Conservation (phyloP, 2,329 filamentous ascomycete genomes). For the Zalaria sp. region DNA sequence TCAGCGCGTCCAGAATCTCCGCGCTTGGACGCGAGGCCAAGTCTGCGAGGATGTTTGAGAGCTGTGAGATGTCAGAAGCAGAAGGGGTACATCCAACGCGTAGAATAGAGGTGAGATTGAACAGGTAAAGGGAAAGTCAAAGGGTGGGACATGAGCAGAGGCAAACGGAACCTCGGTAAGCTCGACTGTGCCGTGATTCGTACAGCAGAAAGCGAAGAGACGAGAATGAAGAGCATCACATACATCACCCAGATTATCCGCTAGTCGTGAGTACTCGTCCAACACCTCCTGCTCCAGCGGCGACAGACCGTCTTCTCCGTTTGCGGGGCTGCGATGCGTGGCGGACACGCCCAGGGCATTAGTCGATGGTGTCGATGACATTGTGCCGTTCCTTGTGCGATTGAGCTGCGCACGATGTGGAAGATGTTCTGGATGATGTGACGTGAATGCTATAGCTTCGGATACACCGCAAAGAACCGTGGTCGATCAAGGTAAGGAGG, state of each 20-base stretch:
- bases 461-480: too few species aligned
- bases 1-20: slow-evolving; percentile 72
- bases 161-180: not conserved
- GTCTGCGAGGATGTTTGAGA: slow-evolving; percentile 47
- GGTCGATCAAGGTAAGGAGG: too few species aligned
- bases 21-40: slow-evolving; percentile 50
- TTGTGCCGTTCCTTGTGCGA: too few species aligned
- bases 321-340: slow-evolving; percentile 1
- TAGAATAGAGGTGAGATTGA: not conserved
- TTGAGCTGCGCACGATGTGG: too few species aligned
- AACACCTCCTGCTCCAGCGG: slow-evolving; percentile 87
- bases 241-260: slow-evolving; percentile 86
- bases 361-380: too few species aligned
- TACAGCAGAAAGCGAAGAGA: not conserved
- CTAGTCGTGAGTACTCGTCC: slow-evolving; percentile 78
- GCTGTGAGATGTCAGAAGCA: slow-evolving; percentile 15
- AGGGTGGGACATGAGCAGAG: not conserved
- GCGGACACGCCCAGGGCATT: not conserved
- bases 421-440: too few species aligned
- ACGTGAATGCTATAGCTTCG: too few species aligned
- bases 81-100: not conserved
- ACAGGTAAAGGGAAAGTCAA: not conserved
- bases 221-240: slow-evolving; percentile 9
- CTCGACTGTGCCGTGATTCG: too few species aligned
- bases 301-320: slow-evolving; percentile 33